Evolutionary conservation across 345 rosid species (phyloP), one percentile per base, ranked within the genome.

Genomic region (Microthlaspi erraticum): DNA sequence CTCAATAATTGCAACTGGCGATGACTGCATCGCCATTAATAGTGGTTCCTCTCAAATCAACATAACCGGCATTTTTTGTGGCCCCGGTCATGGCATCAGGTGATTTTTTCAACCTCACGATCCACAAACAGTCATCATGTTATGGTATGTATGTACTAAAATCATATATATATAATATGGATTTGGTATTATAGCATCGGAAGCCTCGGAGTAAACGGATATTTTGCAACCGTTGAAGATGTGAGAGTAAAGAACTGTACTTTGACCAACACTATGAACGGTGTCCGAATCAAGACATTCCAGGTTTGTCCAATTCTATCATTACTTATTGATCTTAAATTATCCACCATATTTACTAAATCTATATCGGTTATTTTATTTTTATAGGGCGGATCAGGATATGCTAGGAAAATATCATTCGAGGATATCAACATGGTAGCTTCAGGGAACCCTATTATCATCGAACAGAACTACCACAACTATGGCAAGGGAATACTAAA

Each of bases 1-100:
- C 72, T 78, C 83, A 8, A 3, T 1, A 19, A 90, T 90, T 1
- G 62, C 74, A n/a, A 31, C 66, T 76, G 92, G 88, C 41, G 96
- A 89, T 70, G 92, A 85, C 43, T 86, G 95, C 51, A 63, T 88
- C 26, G 91, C 95, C 33, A 77, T 88, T 18, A 71, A 65, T 48
- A 53, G 60, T 0, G 87, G 81, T 14, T 74, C 83, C 0, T 79
- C 83, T 9, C 3, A 5, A 31, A 64, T 83, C 42, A 74, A 60
- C 16, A 74, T 83, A 19, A 67, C 73, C 39, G 13, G 63, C 11
- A 36, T 82, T 46, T 10, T 33, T 8, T 83, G 83, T 16, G 84
- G 81, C 18, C 81, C 82, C 0, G 83, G 83, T 41, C 85, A 84
- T 12, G 85, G 86, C 26, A 81, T 81, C 51, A 82, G 88, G 86